phyloP scores from a whole-genome alignment of 2,329 filamentous ascomycete genomes.

The Leptographium wingfieldii region DNA sequence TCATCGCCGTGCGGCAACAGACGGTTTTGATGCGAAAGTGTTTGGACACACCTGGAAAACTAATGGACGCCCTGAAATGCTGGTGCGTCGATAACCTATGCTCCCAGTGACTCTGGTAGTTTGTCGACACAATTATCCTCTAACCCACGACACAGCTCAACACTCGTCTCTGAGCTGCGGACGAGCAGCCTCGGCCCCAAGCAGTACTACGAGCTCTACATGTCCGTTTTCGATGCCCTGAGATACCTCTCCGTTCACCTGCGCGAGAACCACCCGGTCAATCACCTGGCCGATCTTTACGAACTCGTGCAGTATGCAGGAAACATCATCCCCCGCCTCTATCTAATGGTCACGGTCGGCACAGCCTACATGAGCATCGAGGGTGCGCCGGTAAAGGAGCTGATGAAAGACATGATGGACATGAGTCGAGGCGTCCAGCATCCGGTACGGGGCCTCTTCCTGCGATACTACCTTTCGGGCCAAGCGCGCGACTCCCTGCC shows the following conservation, averaged over 20 bases:
- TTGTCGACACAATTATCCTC: background rate
- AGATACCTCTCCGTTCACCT: conserved; percentile 94
- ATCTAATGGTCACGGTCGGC: conserved; percentile 98
- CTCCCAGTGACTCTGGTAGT: background rate
- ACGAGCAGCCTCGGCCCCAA: conserved; percentile 97
- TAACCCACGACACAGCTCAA: conserved; percentile 57
- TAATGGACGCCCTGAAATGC: conserved; percentile 99
- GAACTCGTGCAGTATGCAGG: conserved; percentile 92
- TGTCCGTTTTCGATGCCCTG: conserved; percentile 96
- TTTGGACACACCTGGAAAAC: conserved; percentile 90
- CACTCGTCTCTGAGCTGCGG: conserved; percentile 92
- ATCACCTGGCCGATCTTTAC: conserved; percentile 95
- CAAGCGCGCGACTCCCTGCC: conserved; percentile 87
- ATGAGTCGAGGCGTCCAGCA: conserved; percentile 98
- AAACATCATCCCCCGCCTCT: conserved; percentile 91
- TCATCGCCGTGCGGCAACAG: conserved; percentile 94
- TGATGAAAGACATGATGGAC: conserved; percentile 99
- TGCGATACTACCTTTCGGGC: conserved; percentile 91
- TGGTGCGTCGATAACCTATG: conserved; percentile 48
- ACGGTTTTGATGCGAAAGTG: conserved; percentile 95
- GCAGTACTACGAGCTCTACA: conserved; percentile 99
- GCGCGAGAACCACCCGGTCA: conserved; percentile 92
- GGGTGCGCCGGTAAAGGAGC: conserved; percentile 96
- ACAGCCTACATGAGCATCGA: conserved; percentile 99
- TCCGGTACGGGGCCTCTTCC: conserved; percentile 84